A percentile compares a stretch with the other conserved stretches of the same genome.
phyloP scores from a whole-genome alignment of 2,329 filamentous ascomycete species.

The Helicocarpus griseus region DNA sequence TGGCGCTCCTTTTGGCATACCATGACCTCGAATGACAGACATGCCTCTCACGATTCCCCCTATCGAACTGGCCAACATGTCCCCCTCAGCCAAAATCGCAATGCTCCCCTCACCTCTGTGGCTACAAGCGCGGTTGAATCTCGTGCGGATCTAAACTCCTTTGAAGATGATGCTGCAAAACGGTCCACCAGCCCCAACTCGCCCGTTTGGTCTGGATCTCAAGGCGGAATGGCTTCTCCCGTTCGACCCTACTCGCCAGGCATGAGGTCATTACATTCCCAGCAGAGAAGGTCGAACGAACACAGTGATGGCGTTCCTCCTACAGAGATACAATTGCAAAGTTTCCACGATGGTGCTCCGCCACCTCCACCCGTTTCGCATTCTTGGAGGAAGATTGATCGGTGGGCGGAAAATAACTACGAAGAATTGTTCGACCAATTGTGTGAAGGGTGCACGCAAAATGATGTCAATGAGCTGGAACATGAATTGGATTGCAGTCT shows the following conservation, averaged over 20 bases:
- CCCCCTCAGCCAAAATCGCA: constrained; percentile 70
- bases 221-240: constrained; percentile 46
- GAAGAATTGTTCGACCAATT: constrained; percentile 89
- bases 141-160: constrained; percentile 70
- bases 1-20: constrained; percentile 94
- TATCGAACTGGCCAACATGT: constrained; percentile 87
- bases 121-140: constrained; percentile 81
- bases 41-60: constrained; percentile 87
- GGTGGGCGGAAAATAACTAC: constrained; percentile 91
- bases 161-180: constrained; percentile 60
- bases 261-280: constrained; percentile 67
- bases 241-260: constrained; percentile 79
- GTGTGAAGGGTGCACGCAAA: constrained; percentile 80
- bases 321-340: constrained; percentile 92
- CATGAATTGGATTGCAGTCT: constrained; percentile 91
- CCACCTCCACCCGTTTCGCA: constrained; percentile 79
- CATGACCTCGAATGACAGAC: constrained; percentile 68
- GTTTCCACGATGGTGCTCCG: constrained; percentile 82
- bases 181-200: constrained; percentile 47
- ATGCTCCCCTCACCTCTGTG: constrained; percentile 75
- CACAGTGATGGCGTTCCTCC: constrained; percentile 58
- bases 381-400: constrained; percentile 90
- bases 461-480: constrained; percentile 94
- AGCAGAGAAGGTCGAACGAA: constrained; percentile 49
- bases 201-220: constrained; percentile 45